Evolutionary conservation across 305 asterid genomes (phyloP).

Genomic region (Fraxinus sp.): DNA sequence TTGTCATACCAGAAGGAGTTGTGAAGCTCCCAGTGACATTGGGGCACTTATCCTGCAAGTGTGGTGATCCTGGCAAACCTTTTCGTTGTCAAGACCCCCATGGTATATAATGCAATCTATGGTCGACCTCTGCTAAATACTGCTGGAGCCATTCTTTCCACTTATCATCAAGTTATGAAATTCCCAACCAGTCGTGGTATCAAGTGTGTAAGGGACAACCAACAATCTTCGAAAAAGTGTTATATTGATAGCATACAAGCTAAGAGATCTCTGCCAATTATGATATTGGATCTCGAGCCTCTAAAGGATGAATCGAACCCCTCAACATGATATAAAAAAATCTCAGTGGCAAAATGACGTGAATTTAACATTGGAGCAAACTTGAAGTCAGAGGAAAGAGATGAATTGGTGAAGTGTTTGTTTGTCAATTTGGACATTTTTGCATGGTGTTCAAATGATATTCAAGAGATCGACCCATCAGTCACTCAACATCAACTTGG

Average conservation of each 20-base stretch:
- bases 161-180: not conserved
- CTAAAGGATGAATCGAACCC: too few species aligned
- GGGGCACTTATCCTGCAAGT: not conserved
- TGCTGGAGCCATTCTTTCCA: not conserved
- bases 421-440: too few species aligned
- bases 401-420: not conserved
- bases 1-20: not conserved
- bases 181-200: not conserved
- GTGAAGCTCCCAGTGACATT: not conserved
- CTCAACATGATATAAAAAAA: too few species aligned
- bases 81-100: too few species aligned
- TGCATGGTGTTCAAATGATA: not conserved
- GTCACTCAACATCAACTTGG: not conserved
- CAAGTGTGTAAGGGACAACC: not conserved
- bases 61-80: not conserved
- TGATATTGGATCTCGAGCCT: too few species aligned
- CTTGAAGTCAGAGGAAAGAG: not conserved
- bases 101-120: too few species aligned
- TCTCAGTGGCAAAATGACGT: not conserved
- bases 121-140: not conserved
- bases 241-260: too few species aligned
- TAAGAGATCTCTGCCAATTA: too few species aligned
- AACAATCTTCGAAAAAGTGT: too few species aligned
- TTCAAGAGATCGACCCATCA: not conserved
- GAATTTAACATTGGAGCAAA: too few species aligned